Base-by-base conservation (phyloP, 768 basidiomycete genomes). In the Suillus occidentalis region DNA sequence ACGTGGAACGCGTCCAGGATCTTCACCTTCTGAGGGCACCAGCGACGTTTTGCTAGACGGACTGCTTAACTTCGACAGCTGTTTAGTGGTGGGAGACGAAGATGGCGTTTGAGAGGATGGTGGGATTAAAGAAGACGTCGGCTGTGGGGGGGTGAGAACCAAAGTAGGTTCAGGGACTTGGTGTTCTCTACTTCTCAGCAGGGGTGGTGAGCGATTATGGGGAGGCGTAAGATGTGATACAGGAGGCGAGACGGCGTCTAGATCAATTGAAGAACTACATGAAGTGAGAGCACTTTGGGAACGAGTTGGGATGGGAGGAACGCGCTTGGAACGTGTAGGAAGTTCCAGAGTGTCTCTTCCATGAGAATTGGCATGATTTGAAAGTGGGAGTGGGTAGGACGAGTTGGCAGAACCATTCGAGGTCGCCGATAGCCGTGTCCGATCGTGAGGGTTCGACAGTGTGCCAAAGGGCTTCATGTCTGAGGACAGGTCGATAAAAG, bases 1-100 rank as follows among this genome's bases (percentile, higher is more conserved):
- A 96, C 90, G 75, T 92, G 89, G 70, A 91, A 91, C 8, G 89
- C 85, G 73, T 95, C 93, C 63, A 86, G 72, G 70, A n/a, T 95
- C 93, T 75, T 95, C 93, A 34, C 89, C 90, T 69, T 89, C 89
- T 6, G 89, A 89, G 1, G 88, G 90, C 0, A 84, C 84, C 20
- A 90, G 80, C 6, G 91, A 92, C 14, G 79, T 76, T 65, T 84
- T 83, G 73, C 87, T 88, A 16, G 81, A 78, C 2, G 78, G 78
- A 6, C 75, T 69, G 63, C 78, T 80, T 61, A 72, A 62, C 22
- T 71, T 75, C 8, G 77, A 76, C 16, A 63, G 68, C 22, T 70
- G 73, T 62, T 67, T 67, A 25, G 75, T 70, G n/a, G 68, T 47
- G 25, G 71, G 43, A 68, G 70, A 67, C 43, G 72, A 68, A 69